Conservation (phyloP, 257 asterid genomes). For the Henckelia pumila region DNA sequence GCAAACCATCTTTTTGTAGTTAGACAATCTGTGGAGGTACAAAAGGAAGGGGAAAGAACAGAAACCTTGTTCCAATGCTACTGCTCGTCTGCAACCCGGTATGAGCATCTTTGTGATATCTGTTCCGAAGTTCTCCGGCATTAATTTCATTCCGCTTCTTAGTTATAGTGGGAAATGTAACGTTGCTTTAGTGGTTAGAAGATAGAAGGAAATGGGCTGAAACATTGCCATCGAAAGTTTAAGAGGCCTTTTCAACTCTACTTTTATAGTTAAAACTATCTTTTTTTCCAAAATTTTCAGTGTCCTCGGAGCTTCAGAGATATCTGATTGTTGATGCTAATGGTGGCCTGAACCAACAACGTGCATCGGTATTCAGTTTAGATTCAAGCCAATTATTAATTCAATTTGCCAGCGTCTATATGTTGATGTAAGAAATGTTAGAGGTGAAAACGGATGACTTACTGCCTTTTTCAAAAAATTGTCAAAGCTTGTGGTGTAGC, state of each 20-base stretch:
- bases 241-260: background rate
- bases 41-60: slow-evolving; percentile 69
- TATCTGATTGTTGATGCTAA: slow-evolving; percentile 78
- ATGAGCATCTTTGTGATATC: slow-evolving; percentile 8
- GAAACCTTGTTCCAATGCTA: slow-evolving; percentile 44
- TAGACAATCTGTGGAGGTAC: slow-evolving; percentile 74
- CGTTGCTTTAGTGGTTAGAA: background rate
- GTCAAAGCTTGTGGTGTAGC: background rate
- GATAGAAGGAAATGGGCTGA: background rate
- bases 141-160: background rate
- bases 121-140: background rate
- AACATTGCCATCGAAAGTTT: background rate
- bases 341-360: slow-evolving; percentile 92
- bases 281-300: slow-evolving; percentile 26
- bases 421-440: background rate
- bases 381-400: background rate
- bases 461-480: no score
- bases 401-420: background rate
- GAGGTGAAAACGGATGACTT: background rate
- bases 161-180: background rate
- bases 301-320: slow-evolving; percentile 31
- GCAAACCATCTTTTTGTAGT: slow-evolving; percentile 38
- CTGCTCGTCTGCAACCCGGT: slow-evolving; percentile 37
- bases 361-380: slow-evolving; percentile 65
- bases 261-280: slow-evolving; percentile 11